These are phyloP conservation scores for Torulaspora quercuum DNA, from an alignment of 805 yeast species.

Conservation along the genomic window DNA sequence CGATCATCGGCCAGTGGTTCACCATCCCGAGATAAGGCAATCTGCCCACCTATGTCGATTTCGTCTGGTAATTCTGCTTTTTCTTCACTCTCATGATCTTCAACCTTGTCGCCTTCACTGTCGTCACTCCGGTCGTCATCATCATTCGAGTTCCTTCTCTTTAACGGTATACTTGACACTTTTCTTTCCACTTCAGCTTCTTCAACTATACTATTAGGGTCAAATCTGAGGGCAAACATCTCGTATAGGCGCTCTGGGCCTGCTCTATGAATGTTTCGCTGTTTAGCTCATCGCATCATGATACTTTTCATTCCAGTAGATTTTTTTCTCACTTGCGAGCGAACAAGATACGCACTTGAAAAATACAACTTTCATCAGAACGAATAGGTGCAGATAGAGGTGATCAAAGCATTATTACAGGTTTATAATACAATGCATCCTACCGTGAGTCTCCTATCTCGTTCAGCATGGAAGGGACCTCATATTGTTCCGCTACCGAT, in stretches of 20 bases:
- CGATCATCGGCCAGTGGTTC: too few relatives aligned
- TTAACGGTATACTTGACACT: slow-evolving; percentile 23
- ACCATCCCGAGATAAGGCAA: too few relatives aligned
- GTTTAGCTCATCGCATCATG: slow-evolving; percentile 12
- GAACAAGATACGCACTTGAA: slow-evolving; percentile 4
- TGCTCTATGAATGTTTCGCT: not conserved
- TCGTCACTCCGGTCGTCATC: slow-evolving; percentile 23
- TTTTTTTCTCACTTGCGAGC: too few relatives aligned
- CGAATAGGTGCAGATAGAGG: not conserved
- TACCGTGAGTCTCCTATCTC: slow-evolving; percentile 40
- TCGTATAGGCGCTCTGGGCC: not conserved
- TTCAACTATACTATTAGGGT: slow-evolving; percentile 41
- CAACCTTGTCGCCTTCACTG: slow-evolving; percentile 13
- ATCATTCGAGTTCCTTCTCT: slow-evolving; percentile 21
- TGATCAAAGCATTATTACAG: not conserved
- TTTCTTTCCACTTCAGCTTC: slow-evolving; percentile 1
- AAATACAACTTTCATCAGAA: too few relatives aligned
- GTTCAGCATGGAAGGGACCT: slow-evolving; percentile 77
- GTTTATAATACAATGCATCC: slow-evolving; percentile 8
- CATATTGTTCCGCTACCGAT: slow-evolving; percentile 93
- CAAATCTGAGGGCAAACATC: slow-evolving; percentile 70
- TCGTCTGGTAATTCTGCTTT: slow-evolving; percentile 9
- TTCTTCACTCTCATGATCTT: slow-evolving; percentile 16
- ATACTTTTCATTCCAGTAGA: slow-evolving; percentile 14
- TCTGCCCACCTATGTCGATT: too few relatives aligned